Conservation (phyloP, 257 asterid genomes). For the Solanum pimpinellifolium region DNA sequence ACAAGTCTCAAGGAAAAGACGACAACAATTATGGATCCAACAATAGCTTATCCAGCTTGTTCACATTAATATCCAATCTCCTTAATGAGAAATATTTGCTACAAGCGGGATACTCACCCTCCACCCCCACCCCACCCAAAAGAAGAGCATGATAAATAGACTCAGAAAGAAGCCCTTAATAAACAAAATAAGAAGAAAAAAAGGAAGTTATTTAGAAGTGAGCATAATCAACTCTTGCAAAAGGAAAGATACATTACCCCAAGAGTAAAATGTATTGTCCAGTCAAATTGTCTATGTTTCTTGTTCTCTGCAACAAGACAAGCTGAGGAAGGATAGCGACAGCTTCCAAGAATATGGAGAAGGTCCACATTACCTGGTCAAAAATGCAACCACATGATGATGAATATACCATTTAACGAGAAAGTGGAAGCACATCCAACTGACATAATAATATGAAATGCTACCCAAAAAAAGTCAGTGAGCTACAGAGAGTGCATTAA, state of each 20-base stretch:
- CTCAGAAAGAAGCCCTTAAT: not conserved
- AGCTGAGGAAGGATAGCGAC: conserved; percentile 89
- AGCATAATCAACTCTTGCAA: not conserved
- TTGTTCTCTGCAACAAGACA: conserved; percentile 74
- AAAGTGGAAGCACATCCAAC: not conserved
- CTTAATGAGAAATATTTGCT: not conserved
- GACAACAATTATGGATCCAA: not conserved
- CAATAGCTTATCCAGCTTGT: not conserved
- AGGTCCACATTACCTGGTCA: conserved; percentile 68
- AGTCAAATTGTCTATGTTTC: conserved; percentile 82
- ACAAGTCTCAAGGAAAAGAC: not conserved
- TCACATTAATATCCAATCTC: not conserved
- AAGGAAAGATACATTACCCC: conserved; percentile 32
- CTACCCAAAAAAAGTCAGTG: not conserved
- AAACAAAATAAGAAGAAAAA: not conserved
- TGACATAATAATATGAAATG: not conserved
- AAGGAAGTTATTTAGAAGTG: not conserved
- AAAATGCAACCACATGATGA: not conserved
- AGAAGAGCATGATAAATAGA: not conserved
- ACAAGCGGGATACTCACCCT: not conserved
- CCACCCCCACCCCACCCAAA: not conserved
- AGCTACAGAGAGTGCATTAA: not conserved
- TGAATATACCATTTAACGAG: not conserved
- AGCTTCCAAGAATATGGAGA: conserved; percentile 77
- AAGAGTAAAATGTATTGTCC: conserved; percentile 80